Evolutionary conservation across 345 rosid species (phyloP), one percentile per base, ranked within the genome.

Genomic region (Fremontodendron californicum): DNA sequence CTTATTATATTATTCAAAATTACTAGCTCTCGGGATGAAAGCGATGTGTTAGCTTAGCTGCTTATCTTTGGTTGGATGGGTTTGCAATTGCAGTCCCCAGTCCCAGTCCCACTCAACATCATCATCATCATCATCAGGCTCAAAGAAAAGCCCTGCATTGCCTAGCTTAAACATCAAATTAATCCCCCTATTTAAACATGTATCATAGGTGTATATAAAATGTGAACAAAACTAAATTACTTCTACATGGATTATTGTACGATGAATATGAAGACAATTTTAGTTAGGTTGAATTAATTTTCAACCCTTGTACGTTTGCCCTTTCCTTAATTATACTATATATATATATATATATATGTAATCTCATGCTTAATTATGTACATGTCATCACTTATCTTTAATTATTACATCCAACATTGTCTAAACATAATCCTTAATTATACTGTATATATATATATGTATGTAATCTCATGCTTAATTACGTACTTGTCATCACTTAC

Each of bases 1-100:
- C 8, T 27, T 5, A n/a, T 8, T 6, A 33, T 33, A 49, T 18
- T 49, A 1, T 49, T n/a, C n/a, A n/a, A n/a, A n/a, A n/a, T 8
- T 63, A 23, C 60, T 52, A 45, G 67, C 63, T 67, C 52, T 45
- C 49, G 18, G 61, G 40, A 42, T 66, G 85, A 82, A 71, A 75
- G 80, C 21, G 85, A 84, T 66, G 68, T 16, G 27, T 13, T 27
- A 9, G 31, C 61, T 49, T 49, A 4, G 37, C 21, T 68, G 62
- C 33, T 78, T 79, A 77, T 81, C 81, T 37, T 18, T 46, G 6
- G 3, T 16, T 57, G 43, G 49, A 18, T 16, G 29, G 40, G 42
- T 42, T 21, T 11, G 71, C 51, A 21, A 45, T 12, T 45, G 15
- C 5, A 54, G 12, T 21, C 60, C 25, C 60, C 49, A n/a, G 0